phyloP scores from a whole-genome alignment of 2,329 filamentous ascomycete genomes.

The Clonostachys sp. region DNA sequence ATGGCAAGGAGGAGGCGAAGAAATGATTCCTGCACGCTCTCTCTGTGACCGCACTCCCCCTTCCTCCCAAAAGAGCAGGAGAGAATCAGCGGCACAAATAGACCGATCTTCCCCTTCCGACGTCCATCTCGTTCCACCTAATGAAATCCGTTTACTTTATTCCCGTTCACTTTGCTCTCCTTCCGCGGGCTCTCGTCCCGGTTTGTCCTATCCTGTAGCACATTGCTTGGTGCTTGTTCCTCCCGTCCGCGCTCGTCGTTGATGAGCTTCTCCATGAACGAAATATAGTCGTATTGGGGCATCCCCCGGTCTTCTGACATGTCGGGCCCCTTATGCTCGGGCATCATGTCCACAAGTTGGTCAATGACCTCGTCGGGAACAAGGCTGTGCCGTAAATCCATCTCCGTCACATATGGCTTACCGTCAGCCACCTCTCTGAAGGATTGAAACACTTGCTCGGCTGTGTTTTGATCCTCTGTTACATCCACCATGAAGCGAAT shows the following conservation, averaged over 20 bases:
- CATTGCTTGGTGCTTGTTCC: conserved; percentile 16
- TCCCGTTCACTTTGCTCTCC: conserved; percentile 26
- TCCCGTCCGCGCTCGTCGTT: conserved; percentile 25
- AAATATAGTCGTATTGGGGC: conserved; percentile 92
- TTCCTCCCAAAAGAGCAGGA: neutral
- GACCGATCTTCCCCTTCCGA: neutral
- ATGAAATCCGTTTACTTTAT: neutral
- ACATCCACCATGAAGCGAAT: conserved; percentile 99
- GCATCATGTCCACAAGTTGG: conserved; percentile 83
- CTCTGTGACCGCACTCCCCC: conserved; percentile 1
- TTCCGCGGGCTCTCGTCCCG: conserved; percentile 23
- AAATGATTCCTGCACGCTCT: conserved; percentile 3
- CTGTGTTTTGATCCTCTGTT: conserved; percentile 97
- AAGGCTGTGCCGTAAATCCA: conserved; percentile 89
- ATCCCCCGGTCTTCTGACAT: conserved; percentile 78
- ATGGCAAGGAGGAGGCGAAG: conserved; percentile 1
- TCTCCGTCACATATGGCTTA: conserved; percentile 97
- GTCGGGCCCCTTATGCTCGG: conserved; percentile 77
- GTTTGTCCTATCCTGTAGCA: conserved; percentile 27
- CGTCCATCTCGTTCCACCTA: conserved; percentile 4
- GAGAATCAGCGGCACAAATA: neutral
- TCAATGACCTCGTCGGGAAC: conserved; percentile 98
- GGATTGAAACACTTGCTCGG: conserved; percentile 96
- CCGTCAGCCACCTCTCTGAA: conserved; percentile 97
- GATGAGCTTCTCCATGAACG: conserved; percentile 90